phyloP scores from a whole-genome alignment of 2,329 filamentous ascomycete species.

The Aspergillus tubingensis region DNA sequence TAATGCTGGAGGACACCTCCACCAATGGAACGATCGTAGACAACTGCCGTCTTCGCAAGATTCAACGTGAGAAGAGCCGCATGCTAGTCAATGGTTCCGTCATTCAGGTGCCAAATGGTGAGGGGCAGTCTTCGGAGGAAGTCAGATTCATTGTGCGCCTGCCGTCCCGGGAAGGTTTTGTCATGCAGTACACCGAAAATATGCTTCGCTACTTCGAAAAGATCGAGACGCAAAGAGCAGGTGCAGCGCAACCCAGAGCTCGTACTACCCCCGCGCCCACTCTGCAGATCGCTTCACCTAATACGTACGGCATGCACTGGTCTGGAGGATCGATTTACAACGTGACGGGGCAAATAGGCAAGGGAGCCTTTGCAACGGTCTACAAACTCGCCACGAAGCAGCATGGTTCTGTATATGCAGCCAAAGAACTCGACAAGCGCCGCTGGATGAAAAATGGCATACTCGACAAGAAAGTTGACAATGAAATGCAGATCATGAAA shows the following conservation, averaged over 20 bases:
- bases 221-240: slow-evolving; percentile 26
- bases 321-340: slow-evolving; percentile 84
- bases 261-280: slow-evolving; percentile 28
- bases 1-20: slow-evolving; percentile 92
- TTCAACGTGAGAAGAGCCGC: slow-evolving; percentile 52
- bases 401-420: slow-evolving; percentile 80
- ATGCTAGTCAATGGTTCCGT: slow-evolving; percentile 73
- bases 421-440: slow-evolving; percentile 92
- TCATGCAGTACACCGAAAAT: slow-evolving; percentile 68
- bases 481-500: slow-evolving; percentile 96
- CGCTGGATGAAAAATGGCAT: slow-evolving; percentile 91
- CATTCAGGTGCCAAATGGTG: slow-evolving; percentile 65
- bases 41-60: slow-evolving; percentile 63
- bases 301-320: slow-evolving; percentile 70
- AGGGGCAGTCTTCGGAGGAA: slow-evolving; percentile 54
- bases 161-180: slow-evolving; percentile 71
- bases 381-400: slow-evolving; percentile 86
- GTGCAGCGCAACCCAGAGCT: slow-evolving; percentile 23
- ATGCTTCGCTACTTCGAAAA: slow-evolving; percentile 65
- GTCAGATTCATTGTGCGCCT: slow-evolving; percentile 84
- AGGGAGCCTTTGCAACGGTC: slow-evolving; percentile 92
- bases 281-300: slow-evolving; percentile 38
- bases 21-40: slow-evolving; percentile 96
- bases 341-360: slow-evolving; percentile 76
- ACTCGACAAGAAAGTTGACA: slow-evolving; percentile 87